Evolutionary conservation across 75 land plant genomes (phyloP), one percentile per base, ranked within the genome.

Genomic region (Pinus tabuliformis): DNA sequence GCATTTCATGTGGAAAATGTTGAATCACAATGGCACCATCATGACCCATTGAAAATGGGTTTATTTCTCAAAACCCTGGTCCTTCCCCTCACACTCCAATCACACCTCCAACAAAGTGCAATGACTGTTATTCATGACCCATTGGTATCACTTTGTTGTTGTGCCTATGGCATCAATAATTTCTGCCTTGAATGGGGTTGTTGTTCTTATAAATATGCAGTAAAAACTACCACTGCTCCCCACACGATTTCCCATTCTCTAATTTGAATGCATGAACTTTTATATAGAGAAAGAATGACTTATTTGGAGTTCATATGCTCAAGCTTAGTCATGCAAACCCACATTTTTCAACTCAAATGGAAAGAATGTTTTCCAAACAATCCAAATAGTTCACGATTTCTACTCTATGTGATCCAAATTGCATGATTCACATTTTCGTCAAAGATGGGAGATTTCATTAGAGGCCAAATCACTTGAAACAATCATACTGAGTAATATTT

Each of bases 11-110:
- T 2, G 73, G 45, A 76, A 16, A 76, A 57, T 91, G 93, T 59
- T 91, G 93, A 2, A 89, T 91, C n/a, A 78, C 83, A 58, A 86
- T 86, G 78, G 76, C 79, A 73, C 78, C 89, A 7, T 89, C 91
- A 0, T 91, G 83, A 63, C 91, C 93, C 14, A 75, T 76, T 26
- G 89, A 89, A 86, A 83, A 77, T 11, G 79, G 89, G 1, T 73
- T 73, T 24, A 89, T 89, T 64, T 89, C 91, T 54, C 89, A 88
- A n/a, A 76, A 83, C 17, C 85, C 91, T 37, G 77, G 72, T 6
- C 70, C 76, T 56, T 56, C 72, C 28, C 36, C 33, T 33, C 76
- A 24, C 58, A 58, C 76, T 33, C 76, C 76, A 57, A 30, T 58
- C 28, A 8, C 66, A 3, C 76, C 76, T 30, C 13, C 70, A 33